Base-by-base conservation (phyloP, 345 rosid genomes). In the Streptanthus diversifolius region DNA sequence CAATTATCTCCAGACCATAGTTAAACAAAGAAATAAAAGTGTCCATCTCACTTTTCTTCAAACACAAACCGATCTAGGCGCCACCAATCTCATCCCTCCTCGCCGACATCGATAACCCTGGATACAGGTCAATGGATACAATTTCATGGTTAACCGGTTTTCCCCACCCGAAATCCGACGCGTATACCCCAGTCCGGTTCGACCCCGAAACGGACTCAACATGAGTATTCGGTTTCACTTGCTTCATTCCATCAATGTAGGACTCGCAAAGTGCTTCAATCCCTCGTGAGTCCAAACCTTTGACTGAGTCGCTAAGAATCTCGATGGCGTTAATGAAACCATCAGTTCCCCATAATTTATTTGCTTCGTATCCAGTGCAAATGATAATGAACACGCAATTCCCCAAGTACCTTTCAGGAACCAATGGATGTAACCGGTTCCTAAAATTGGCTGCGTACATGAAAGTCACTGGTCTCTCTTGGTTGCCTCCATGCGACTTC, bases 371-470 rank as follows among this genome's bases (percentile, higher is more conserved):
- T 5, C 72, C 55, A 54, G 18, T 6, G 66, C 66, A 71, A 33
- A 7, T 33, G 24, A 61, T 10, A 12, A 5, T 5, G 17, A 15
- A 10, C 8, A 66, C 33, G 9, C 77, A 80, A 24, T 72, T 81
- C 12, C 87, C 85, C 7, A 81, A 77, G 24, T 81, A 81, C 5
- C 40, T 77, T 5, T 8, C 15, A 1, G 81, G 78, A 3, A 77
- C 14, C 2, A 63, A 66, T 8, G 77, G 75, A 14, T 77, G 63
- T 49, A 77, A 61, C n/a, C 77, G 76, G 19, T 19, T 9, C 33
- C 84, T 76, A 22, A 51, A 74, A 54, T 81, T 80, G 3, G 66
- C 57, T 24, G 56, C 17, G 32, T 51, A 52, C 57, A 25, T 52
- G 57, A 52, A 52, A 25, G 25, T 1, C 14, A 84, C 59, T 1